Evolutionary conservation across 2,329 filamentous ascomycete species (phyloP), one percentile per base, ranked within the genome.

Genomic region (Stagonosporopsis tanaceti): DNA sequence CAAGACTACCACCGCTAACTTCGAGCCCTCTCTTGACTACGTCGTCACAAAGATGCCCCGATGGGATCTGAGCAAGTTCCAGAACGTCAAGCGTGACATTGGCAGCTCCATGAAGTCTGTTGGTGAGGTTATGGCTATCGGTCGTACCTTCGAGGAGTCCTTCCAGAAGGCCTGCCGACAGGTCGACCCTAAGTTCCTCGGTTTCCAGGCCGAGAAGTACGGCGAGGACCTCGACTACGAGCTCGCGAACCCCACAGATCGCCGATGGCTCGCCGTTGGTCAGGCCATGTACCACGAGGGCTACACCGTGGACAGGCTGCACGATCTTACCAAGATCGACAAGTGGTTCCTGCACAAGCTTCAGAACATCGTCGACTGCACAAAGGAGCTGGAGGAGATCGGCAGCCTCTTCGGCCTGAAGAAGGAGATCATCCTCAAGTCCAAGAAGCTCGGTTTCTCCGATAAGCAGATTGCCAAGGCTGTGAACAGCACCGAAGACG

Each of bases 301-400:
- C 78, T 99, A 99, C 83, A 87, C 91, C 1, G 93, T 97, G 44
- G 94, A 99, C 64, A 88, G 86, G 77, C 85, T 99, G 15, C 93
- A 98, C 75, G 92, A 97, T 6, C 82, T 99, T 68, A 96, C 91
- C 80, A 97, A 97, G 85, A 99, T 99, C 71, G 95, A 98, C 82
- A 97, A 96, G 81, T 98, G 95, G 95, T 99, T 99, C 85, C 81
- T 99, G 69, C 87, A 97, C 87, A 98, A 99, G 86, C 87, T 99
- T 48, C 89, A 97, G 81, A 98, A 98, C 82, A 91, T 99, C 71
- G 95, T 97, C 50, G 87, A 98, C 78, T 93, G 90, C 81, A 92
- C 90, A 59, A 87, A 87, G 65, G 91, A 96, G 76, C 87, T 99
- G 61, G 87, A 97, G 81, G 87, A 89, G 30, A 87, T 92, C 59